phyloP scores from a whole-genome alignment of 2,329 filamentous ascomycete genomes.

The Pseudogymnoascus sp. region DNA sequence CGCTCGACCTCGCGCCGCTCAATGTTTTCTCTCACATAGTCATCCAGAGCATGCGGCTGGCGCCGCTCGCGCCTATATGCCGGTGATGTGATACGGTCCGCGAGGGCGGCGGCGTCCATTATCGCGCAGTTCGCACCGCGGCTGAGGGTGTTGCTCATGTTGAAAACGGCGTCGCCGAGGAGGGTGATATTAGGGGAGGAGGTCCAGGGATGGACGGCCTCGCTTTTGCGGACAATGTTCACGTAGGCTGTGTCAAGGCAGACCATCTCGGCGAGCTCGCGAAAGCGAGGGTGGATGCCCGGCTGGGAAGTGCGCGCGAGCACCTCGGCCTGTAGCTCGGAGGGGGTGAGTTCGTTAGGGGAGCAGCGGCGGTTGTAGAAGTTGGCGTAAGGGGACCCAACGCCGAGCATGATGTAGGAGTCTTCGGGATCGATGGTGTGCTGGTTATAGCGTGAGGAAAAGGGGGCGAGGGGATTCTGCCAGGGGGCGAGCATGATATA shows the following conservation, averaged over 20 bases:
- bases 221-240: slow-evolving; percentile 19
- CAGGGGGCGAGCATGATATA: slow-evolving; percentile 23
- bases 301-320: slow-evolving; percentile 22
- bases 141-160: slow-evolving; percentile 22
- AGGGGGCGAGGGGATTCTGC: slow-evolving; percentile 21
- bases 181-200: slow-evolving; percentile 18
- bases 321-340: slow-evolving; percentile 21
- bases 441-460: slow-evolving; percentile 17
- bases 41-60: slow-evolving; percentile 11
- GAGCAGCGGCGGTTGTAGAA: slow-evolving; percentile 20
- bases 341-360: slow-evolving; percentile 15
- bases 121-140: slow-evolving; percentile 25
- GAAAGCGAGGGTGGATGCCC: slow-evolving; percentile 17
- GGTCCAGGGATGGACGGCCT: slow-evolving; percentile 19
- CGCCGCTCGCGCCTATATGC: slow-evolving; percentile 2
- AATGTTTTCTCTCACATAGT: slow-evolving; percentile 19
- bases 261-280: slow-evolving; percentile 17
- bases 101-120: slow-evolving; percentile 21
- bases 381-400: slow-evolving; percentile 16
- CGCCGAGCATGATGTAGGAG: slow-evolving; percentile 25
- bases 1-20: slow-evolving; percentile 20
- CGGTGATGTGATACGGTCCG: slow-evolving; percentile 16
- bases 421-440: slow-evolving; percentile 20
- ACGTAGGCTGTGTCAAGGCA: slow-evolving; percentile 19
- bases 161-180: slow-evolving; percentile 24